Evolutionary conservation across 2,329 filamentous ascomycete species (phyloP).

Genomic region (Ramichloridium luteum): DNA sequence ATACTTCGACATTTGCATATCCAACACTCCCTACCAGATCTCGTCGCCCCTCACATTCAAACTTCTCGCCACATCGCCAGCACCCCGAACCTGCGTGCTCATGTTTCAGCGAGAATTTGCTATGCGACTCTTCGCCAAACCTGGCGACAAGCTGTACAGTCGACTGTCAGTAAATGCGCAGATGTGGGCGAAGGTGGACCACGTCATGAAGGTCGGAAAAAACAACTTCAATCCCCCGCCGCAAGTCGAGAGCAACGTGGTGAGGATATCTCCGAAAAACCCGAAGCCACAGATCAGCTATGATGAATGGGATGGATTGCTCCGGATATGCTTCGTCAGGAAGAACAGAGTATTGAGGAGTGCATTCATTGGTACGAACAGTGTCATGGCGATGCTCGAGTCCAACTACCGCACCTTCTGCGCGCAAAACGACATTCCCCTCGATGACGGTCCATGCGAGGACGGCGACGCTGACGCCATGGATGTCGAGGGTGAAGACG

Average conservation of each 20-base stretch:
- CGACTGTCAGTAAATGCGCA: conserved; percentile 87
- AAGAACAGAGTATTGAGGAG: conserved; percentile 86
- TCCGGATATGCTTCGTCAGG: conserved; percentile 69
- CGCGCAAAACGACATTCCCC: conserved; percentile 65
- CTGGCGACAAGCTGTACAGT: conserved; percentile 79
- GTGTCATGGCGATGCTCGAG: conserved; percentile 72
- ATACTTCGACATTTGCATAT: conserved; percentile 73
- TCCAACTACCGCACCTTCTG: conserved; percentile 85
- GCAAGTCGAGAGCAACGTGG: conserved; percentile 81
- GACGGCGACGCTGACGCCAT: conserved; percentile 37
- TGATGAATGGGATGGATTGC: conserved; percentile 86
- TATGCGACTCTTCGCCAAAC: conserved; percentile 73
- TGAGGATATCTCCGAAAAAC: conserved; percentile 76
- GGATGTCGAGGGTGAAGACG: conserved; percentile 30
- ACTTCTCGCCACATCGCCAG: conserved; percentile 67
- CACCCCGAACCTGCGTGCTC: conserved; percentile 73
- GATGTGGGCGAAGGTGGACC: conserved; percentile 66
- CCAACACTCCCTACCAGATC: conserved; percentile 67
- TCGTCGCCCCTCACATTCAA: conserved; percentile 87
- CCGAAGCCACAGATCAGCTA: conserved; percentile 81
- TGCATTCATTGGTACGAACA: conserved; percentile 66
- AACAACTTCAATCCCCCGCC: conserved; percentile 96
- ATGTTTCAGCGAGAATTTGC: conserved; percentile 98
- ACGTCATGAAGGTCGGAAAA: conserved; percentile 83
- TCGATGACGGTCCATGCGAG: conserved; percentile 53